These are phyloP conservation scores for Metarhizium anisopliae DNA, from an alignment of 2,329 filamentous ascomycete genomes.

Conservation along the genomic window DNA sequence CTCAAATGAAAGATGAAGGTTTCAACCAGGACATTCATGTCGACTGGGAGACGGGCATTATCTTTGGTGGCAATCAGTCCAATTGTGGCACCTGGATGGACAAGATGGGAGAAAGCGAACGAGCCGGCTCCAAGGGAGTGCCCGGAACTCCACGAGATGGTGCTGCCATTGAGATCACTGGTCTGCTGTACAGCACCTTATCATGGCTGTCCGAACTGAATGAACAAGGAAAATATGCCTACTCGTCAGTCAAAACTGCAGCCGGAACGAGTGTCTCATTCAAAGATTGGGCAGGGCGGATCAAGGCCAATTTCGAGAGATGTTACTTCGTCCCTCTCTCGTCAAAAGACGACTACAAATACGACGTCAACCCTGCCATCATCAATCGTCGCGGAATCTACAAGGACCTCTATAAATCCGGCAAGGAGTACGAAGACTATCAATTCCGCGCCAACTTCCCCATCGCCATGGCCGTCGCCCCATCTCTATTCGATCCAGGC, in stretches of 20 bases:
- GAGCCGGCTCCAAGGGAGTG: conserved; percentile 82
- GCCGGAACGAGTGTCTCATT: conserved; percentile 58
- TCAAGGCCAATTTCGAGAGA: conserved; percentile 82
- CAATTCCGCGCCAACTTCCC: conserved; percentile 91
- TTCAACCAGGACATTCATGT: conserved; percentile 89
- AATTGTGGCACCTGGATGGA: conserved; percentile 99
- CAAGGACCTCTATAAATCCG: conserved; percentile 90
- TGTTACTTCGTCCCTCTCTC: conserved; percentile 79
- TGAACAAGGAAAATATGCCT: conserved; percentile 59
- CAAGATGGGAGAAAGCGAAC: conserved; percentile 98
- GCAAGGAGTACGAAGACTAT: conserved; percentile 96
- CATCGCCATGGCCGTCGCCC: conserved; percentile 90
- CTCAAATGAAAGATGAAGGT: conserved; percentile 85
- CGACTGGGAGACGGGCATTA: conserved; percentile 81
- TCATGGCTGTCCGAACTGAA: conserved; percentile 67
- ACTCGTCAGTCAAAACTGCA: conserved; percentile 60
- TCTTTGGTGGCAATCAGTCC: conserved; percentile 86
- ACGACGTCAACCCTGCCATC: conserved; percentile 71
- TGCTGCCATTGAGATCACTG: conserved; percentile 89
- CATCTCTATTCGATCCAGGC: conserved; percentile 70
- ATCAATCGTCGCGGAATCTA: conserved; percentile 93
- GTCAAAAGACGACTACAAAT: conserved; percentile 59
- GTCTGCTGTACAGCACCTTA: conserved; percentile 82
- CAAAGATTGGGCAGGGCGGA: conserved; percentile 66
- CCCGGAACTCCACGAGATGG: conserved; percentile 96